Base-by-base conservation (phyloP, 2,329 filamentous ascomycete genomes). In the Sclerotinia spermophila region DNA sequence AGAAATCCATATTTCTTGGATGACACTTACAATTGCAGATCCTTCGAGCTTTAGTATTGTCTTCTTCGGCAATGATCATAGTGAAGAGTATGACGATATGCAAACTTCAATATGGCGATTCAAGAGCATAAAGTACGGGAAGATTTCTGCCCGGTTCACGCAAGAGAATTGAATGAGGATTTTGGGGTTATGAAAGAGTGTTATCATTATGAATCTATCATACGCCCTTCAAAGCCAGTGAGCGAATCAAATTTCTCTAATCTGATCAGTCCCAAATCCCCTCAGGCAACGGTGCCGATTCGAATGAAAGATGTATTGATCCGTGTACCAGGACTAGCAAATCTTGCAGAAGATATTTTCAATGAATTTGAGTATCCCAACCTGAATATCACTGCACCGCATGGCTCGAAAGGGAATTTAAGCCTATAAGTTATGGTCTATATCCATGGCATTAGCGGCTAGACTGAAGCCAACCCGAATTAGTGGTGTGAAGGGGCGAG, bases 381-480 rank as follows among this genome's bases (percentile, higher is more conserved):
- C 64, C 78, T 87, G 71, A 73, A 72, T 24, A 68, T 74, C n/a
- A 72, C 69, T n/a, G 81, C 85, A 24, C 84, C 84, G 0, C 76
- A 82, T 53, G 82, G 80, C 72, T 75, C 71, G 69, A 38, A 51
- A 70, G 67, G 76, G 72, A 55, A 19, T 44, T 62, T 35, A 38
- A 38, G 82, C 76, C 38, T 79, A 86, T 19, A 86, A 83, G 83
- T 88, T 6, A 81, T 81, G 24, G 82, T 87, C 0, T 88, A 85
- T 84, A 86, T 88, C 55, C 83, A 87, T 72, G 77, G 82, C 65
- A 83, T 82, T 51, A 82, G 81, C 4, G 70, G 69, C n/a, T 74
- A 65, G 61, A 71, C 69, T 67, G 70, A 62, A 58, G 70, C 72
- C 64, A 69, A 67, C 24, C 44, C 51, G 11, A n/a, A 67, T 42